Conservation (phyloP, 805 yeast species). For the Brettanomyces naardenensis region DNA sequence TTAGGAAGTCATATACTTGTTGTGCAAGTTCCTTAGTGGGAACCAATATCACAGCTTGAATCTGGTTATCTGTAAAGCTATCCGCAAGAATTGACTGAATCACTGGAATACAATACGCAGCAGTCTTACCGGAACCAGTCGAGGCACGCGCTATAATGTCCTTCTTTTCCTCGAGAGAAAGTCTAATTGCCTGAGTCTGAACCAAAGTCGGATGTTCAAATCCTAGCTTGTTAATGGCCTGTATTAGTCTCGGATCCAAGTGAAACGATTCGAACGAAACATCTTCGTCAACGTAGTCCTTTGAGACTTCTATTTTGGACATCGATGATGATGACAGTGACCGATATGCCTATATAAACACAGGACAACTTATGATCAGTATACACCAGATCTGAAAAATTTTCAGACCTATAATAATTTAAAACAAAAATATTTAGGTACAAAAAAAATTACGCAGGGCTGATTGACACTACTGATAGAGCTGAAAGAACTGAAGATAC, state of each 20-base stretch:
- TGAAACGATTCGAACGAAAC: conserved; percentile 67
- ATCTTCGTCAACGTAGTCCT: conserved; percentile 64
- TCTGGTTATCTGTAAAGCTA: conserved; percentile 14
- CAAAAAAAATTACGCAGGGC: too few relatives aligned
- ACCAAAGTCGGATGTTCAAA: conserved; percentile 83
- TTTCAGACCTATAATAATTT: too few relatives aligned
- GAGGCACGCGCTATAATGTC: conserved; percentile 91
- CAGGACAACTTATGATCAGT: too few relatives aligned
- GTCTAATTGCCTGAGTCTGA: conserved; percentile 85
- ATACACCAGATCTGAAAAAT: too few relatives aligned
- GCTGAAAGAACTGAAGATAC: too few relatives aligned
- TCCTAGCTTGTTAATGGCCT: conserved; percentile 76
- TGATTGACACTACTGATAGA: too few relatives aligned
- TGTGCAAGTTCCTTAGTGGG: conserved; percentile 90
- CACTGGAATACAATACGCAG: conserved; percentile 83
- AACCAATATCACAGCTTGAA: conserved; percentile 67
- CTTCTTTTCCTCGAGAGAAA: conserved; percentile 83
- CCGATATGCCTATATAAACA: too few relatives aligned
- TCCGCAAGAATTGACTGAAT: conserved; percentile 62
- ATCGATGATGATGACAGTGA: too few relatives aligned
- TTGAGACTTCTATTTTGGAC: conserved; percentile 42
- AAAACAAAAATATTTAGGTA: too few relatives aligned
- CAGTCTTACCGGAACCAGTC: conserved; percentile 95
- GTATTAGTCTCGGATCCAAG: conserved; percentile 74
- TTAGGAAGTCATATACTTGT: conserved; percentile 71